Base-by-base conservation (phyloP, 495 filamentous ascomycete genomes). In the Talaromyces thailandensis region DNA sequence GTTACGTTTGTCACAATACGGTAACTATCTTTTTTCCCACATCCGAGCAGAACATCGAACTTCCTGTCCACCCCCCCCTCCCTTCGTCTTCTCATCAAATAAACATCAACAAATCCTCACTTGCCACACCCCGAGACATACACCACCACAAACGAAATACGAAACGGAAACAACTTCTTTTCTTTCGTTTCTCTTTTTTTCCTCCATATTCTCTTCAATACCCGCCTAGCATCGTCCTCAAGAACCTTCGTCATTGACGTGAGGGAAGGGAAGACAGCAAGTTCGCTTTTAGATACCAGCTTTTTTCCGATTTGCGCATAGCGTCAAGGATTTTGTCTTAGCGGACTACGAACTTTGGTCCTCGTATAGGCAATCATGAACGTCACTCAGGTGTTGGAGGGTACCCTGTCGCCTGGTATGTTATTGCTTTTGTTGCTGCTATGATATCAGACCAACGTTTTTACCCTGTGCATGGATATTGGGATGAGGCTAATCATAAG, bases 381-480 rank as follows among this genome's bases (percentile, higher is more conserved):
- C 72, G 86, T 89, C 70, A 88, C 84, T 73, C 85, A 88, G 76
- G 91, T 97, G 78, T 87, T 97, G 80, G 85, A 89, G 73, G 88
- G 90, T 81, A 96, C 93, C 72, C 83, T 96, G 75, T 92, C 91
- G 69, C 84, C 89, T 73, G 92, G 92, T 95, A 78, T 70, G 86
- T 25, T 61, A 56, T 64, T 52, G 5, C 62, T 61, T 64, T 53
- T 64, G 61, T 43, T 31, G 7, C 53, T 65, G 60, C 43, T 60
- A 35, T 35, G 56, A 35, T 24, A 48, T 48, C 43, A 48, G 43
- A 48, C 43, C 8, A 40, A 7, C 43, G 43, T 21, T 48, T n/a
- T 8, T 48, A 48, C 37, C 43, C n/a, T 21, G 43, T 7, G 18
- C 18, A 14, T 53, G 14, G 9, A 8, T 53, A 14, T 25, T 53